phyloP scores from a whole-genome alignment of 306 rosid species.

The Nissolia schottii region DNA sequence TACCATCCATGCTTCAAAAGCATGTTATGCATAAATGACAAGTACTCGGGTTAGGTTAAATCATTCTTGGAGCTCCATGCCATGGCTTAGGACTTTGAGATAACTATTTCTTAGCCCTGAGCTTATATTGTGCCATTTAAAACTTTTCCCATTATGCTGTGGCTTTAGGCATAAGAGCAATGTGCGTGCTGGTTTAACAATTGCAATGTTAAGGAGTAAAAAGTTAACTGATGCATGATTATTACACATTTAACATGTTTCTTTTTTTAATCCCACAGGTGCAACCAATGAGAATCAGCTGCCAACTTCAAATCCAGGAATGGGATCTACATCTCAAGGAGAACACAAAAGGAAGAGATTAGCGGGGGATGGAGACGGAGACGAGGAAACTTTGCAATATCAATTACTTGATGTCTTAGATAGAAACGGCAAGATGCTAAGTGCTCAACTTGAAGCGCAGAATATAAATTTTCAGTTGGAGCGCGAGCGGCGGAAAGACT shows the following conservation, averaged over 20 bases:
- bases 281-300: conserved; percentile 37
- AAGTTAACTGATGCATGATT: background rate
- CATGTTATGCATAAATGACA: background rate
- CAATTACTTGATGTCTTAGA: conserved; percentile 61
- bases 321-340: conserved; percentile 57
- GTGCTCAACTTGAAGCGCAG: conserved; percentile 59
- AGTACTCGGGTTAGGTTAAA: background rate
- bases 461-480: conserved; percentile 56
- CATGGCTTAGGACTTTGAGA: background rate
- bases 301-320: conserved; percentile 43
- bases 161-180: background rate
- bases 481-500: conserved; percentile 65
- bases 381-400: conserved; percentile 44
- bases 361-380: conserved; percentile 44
- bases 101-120: background rate
- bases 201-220: background rate
- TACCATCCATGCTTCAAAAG: background rate
- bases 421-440: conserved; percentile 61
- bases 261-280: conserved; percentile 30
- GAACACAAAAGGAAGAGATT: conserved; percentile 55
- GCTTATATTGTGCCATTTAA: background rate
- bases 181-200: background rate
- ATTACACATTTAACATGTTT: background rate
- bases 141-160: background rate
- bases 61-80: background rate